Evolutionary conservation across 2,329 filamentous ascomycete genomes (phyloP).

Genomic region (Penicillium concentricum): DNA sequence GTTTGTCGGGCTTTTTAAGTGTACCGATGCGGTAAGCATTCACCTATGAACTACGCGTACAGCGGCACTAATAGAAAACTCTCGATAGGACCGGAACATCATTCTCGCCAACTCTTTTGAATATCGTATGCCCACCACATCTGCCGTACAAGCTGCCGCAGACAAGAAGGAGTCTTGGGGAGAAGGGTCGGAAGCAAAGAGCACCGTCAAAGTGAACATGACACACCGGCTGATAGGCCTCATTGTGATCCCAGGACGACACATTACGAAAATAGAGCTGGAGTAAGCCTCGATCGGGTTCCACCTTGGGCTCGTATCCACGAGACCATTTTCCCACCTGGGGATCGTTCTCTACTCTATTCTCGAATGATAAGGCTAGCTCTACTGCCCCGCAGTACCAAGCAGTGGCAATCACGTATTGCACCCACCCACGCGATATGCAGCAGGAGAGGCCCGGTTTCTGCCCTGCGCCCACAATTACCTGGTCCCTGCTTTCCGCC

Average conservation of each 20-base stretch:
- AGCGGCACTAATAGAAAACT: conserved; percentile 7
- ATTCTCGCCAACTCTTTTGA: conserved; percentile 85
- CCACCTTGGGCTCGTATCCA: conserved; percentile 8
- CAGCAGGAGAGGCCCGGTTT: conserved; percentile 1
- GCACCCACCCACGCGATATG: neutral
- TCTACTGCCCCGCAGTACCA: conserved; percentile 7
- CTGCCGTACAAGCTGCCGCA: conserved; percentile 47
- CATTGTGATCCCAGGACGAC: conserved; percentile 81
- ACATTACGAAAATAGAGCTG: conserved; percentile 84
- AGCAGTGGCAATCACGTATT: neutral
- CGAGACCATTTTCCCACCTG: conserved; percentile 7
- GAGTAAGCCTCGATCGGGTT: conserved; percentile 56
- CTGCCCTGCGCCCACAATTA: conserved; percentile 4
- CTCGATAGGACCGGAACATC: conserved; percentile 73
- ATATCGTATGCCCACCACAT: conserved; percentile 71
- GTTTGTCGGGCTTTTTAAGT: conserved; percentile 90
- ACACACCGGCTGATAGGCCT: conserved; percentile 83
- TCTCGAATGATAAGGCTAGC: conserved; percentile 15
- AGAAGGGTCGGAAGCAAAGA: conserved; percentile 18
- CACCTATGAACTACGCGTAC: neutral
- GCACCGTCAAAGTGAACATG: conserved; percentile 64
- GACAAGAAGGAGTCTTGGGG: conserved; percentile 23
- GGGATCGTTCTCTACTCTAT: neutral
- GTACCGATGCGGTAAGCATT: conserved; percentile 77
- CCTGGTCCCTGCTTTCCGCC: conserved; percentile 7